A percentile compares a stretch with the other conserved stretches of the same genome.
Conservation (phyloP, 2,329 filamentous ascomycete species). For the Xenoacremonium recifei region DNA sequence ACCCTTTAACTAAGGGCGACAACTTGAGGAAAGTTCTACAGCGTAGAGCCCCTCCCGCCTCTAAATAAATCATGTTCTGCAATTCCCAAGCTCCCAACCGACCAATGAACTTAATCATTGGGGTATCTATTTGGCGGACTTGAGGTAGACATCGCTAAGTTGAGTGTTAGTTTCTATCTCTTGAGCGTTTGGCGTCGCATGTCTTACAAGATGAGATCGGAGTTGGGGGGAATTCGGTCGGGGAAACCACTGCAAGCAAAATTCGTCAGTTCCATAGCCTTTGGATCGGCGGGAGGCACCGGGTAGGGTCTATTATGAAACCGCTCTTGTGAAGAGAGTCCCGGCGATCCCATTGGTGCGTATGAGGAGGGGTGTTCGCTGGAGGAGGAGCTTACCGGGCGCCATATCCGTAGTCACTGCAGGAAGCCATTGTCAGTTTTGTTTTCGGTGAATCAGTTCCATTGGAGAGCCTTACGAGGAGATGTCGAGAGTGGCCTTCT, state of each 20-base stretch:
- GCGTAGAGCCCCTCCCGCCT: too few species aligned
- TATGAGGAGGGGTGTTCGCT: slow-evolving; percentile 1
- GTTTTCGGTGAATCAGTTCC: too few species aligned
- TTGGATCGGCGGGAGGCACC: background rate
- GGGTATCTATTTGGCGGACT: slow-evolving; percentile 52
- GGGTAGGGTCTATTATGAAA: slow-evolving; percentile 46
- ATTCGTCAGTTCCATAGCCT: slow-evolving; percentile 5
- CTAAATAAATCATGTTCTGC: too few species aligned
- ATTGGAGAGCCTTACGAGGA: slow-evolving; percentile 49
- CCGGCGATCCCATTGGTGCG: slow-evolving; percentile 8
- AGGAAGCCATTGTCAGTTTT: slow-evolving; percentile 15
- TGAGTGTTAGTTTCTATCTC: slow-evolving; percentile 7
- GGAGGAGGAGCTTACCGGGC: slow-evolving; percentile 46
- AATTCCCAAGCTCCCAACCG: too few species aligned
- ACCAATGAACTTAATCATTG: too few species aligned
- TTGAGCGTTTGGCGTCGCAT: background rate
- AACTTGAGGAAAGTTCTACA: too few species aligned
- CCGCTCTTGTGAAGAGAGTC: too few species aligned
- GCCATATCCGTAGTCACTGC: slow-evolving; percentile 65
- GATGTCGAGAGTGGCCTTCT: slow-evolving; percentile 85
- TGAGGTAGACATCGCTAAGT: slow-evolving; percentile 65
- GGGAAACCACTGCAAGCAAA: slow-evolving; percentile 67
- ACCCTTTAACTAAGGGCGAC: too few species aligned
- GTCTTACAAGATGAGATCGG: slow-evolving; percentile 80
- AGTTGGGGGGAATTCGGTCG: slow-evolving; percentile 70